A percentile compares a stretch with the other conserved stretches of the same genome.
These are phyloP conservation scores for Chlorophyllum brunneum DNA, from an alignment of 768 basidiomycete genomes.

Conservation along the genomic window DNA sequence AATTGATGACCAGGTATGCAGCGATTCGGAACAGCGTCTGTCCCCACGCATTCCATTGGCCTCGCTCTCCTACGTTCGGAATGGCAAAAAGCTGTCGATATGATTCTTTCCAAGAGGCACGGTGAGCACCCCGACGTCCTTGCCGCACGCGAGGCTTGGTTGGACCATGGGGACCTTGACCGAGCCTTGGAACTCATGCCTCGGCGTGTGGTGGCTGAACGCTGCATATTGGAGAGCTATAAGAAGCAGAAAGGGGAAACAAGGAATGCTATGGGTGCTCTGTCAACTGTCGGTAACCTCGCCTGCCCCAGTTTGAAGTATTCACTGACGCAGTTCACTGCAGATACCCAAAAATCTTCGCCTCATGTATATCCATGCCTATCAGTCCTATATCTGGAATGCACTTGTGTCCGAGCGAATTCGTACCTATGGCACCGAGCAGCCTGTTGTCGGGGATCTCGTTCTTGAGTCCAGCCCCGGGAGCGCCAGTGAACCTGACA, in stretches of 20 bases:
- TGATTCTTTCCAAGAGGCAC: slow-evolving; percentile 78
- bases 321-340: not conserved
- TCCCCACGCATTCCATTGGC: slow-evolving; percentile 94
- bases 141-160: slow-evolving; percentile 81
- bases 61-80: slow-evolving; percentile 84
- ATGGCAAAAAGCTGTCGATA: slow-evolving; percentile 82
- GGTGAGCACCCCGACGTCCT: slow-evolving; percentile 94
- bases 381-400: slow-evolving; percentile 99
- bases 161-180: slow-evolving; percentile 76
- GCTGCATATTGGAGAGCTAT: slow-evolving; percentile 88
- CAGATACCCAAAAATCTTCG: slow-evolving; percentile 95
- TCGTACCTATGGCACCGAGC: slow-evolving; percentile 65
- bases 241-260: slow-evolving; percentile 75
- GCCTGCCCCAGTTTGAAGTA: not conserved
- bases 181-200: slow-evolving; percentile 86
- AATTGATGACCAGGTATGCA: slow-evolving; percentile 80
- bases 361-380: slow-evolving; percentile 97
- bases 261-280: slow-evolving; percentile 81
- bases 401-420: slow-evolving; percentile 94
- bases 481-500: slow-evolving; percentile 28
- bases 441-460: slow-evolving; percentile 85
- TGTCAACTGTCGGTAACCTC: slow-evolving; percentile 62
- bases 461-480: slow-evolving; percentile 60
- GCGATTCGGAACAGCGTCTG: slow-evolving; percentile 93
- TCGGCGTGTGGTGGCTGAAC: slow-evolving; percentile 87